Percentiles rank a stretch among this genome's conserved stretches.
Evolutionary conservation across 352 stramenopile genomes (phyloP).

Genomic region (Pythium phragmitis): DNA sequence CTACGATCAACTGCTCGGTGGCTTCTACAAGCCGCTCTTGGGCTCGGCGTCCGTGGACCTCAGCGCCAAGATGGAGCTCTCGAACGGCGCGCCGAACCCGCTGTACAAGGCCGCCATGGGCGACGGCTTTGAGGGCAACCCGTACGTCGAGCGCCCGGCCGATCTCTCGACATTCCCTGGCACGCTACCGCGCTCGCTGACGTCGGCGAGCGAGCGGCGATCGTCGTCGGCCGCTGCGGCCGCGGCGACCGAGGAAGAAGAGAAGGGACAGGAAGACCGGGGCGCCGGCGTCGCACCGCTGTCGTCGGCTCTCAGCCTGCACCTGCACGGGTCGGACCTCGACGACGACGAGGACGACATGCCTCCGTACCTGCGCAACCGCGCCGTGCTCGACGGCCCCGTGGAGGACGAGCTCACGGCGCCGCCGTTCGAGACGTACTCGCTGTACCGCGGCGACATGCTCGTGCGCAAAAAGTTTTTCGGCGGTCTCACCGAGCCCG

Average conservation of each 20-base stretch:
- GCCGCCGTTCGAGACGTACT: slow-evolving; percentile 82
- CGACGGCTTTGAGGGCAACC: slow-evolving; percentile 43
- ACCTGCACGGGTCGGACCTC: slow-evolving; percentile 25
- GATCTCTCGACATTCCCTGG: slow-evolving; percentile 64
- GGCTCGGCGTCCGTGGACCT: slow-evolving; percentile 77
- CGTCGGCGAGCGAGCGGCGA: not conserved
- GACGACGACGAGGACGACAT: slow-evolving; percentile 66
- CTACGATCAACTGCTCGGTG: slow-evolving; percentile 82
- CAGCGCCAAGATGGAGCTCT: slow-evolving; percentile 65
- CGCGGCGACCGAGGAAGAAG: slow-evolving; percentile 6
- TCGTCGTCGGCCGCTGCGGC: not conserved
- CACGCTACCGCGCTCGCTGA: slow-evolving; percentile 26
- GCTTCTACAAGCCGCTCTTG: slow-evolving; percentile 80
- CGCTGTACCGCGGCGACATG: slow-evolving; percentile 61
- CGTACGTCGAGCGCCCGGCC: slow-evolving; percentile 58
- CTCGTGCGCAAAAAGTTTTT: slow-evolving; percentile 38
- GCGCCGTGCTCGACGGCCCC: slow-evolving; percentile 43
- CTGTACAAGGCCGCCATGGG: slow-evolving; percentile 46
- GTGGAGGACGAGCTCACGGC: slow-evolving; percentile 66
- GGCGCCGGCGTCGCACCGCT: slow-evolving; percentile 17
- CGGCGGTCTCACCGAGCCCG: slow-evolving; percentile 27
- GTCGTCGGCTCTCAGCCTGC: slow-evolving; percentile 8
- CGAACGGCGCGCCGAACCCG: slow-evolving; percentile 61
- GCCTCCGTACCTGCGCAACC: slow-evolving; percentile 68
- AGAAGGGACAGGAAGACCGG: slow-evolving; percentile 13